phyloP scores from a whole-genome alignment of 2,329 filamentous ascomycete species.

The Cyphellophora europaea region DNA sequence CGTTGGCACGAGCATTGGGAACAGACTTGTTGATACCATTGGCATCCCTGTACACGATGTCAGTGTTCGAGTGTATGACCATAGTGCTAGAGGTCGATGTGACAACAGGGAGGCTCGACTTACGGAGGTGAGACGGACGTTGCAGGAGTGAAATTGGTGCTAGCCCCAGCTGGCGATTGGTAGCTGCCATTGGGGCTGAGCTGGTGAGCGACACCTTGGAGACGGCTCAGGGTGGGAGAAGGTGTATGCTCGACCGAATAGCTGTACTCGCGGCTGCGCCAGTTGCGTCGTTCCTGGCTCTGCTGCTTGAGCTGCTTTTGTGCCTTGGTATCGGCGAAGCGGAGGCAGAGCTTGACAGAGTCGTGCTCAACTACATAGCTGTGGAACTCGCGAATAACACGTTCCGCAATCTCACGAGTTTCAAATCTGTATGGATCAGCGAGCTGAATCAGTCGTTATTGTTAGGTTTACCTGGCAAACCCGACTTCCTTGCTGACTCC shows the following conservation, averaged over 20 bases:
- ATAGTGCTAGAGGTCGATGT: no score
- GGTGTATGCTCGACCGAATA: conserved; percentile 39
- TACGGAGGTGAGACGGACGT: conserved; percentile 40
- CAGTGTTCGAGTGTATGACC: no score
- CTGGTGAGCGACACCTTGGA: conserved; percentile 29
- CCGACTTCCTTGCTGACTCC: conserved; percentile 94
- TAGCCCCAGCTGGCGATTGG: conserved; percentile 31
- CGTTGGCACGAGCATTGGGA: conserved; percentile 23
- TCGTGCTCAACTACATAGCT: conserved; percentile 68
- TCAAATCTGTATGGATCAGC: conserved; percentile 59
- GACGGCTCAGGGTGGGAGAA: conserved; percentile 32
- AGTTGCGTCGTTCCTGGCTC: conserved; percentile 88
- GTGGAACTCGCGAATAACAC: conserved; percentile 79
- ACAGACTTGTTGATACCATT: conserved; percentile 29
- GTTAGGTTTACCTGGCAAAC: conserved; percentile 69
- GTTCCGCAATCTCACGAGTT: conserved; percentile 76
- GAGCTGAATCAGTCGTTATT: conserved; percentile 7
- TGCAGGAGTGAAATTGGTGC: conserved; percentile 35
- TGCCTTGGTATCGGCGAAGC: conserved; percentile 91
- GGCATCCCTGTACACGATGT: conserved; percentile 24
- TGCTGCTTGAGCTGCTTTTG: conserved; percentile 96
- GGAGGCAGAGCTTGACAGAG: conserved; percentile 78
- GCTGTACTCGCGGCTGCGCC: conserved; percentile 93
- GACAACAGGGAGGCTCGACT: conserved; percentile 19
- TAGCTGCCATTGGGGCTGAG: conserved; percentile 34